Evolutionary conservation across 2,329 filamentous ascomycete species (phyloP).

Genomic region (Xenoacremonium recifei): DNA sequence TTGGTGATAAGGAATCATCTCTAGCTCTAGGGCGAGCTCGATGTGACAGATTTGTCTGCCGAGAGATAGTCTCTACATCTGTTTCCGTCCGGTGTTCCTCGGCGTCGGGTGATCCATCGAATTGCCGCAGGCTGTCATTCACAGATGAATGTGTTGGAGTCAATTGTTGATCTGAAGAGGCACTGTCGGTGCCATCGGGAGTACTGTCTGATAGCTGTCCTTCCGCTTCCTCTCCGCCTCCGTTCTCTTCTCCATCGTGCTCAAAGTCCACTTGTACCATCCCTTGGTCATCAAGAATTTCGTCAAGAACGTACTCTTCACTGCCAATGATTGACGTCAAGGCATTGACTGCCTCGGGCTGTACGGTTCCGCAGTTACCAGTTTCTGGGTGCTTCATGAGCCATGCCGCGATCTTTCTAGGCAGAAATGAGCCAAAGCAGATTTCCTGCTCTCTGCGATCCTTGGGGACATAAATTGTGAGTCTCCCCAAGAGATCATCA

Average conservation of each 20-base stretch:
- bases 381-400: slow-evolving; percentile 6
- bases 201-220: background rate
- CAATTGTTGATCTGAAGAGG: slow-evolving; percentile 2
- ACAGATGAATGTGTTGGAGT: slow-evolving; percentile 6
- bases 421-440: slow-evolving; percentile 14
- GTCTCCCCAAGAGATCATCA: background rate
- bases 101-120: background rate
- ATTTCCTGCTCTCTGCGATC: slow-evolving; percentile 8
- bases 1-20: slow-evolving; percentile 1
- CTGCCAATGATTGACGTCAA: slow-evolving; percentile 15
- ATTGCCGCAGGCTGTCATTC: background rate
- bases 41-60: slow-evolving; percentile 3
- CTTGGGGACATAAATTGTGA: slow-evolving; percentile 12
- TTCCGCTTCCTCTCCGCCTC: background rate
- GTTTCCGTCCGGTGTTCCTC: slow-evolving; percentile 3
- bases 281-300: slow-evolving; percentile 14
- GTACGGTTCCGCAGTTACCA: background rate
- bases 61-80: slow-evolving; percentile 1
- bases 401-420: slow-evolving; percentile 12
- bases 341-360: slow-evolving; percentile 6
- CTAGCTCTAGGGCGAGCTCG: background rate
- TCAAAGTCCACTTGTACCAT: slow-evolving; percentile 12
- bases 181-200: background rate
- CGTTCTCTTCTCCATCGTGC: slow-evolving; percentile 3
- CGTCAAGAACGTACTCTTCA: slow-evolving; percentile 5